Evolutionary conservation across 176 grass and related monocot genomes (phyloP).

Genomic region (Calamus simplicifolius): DNA sequence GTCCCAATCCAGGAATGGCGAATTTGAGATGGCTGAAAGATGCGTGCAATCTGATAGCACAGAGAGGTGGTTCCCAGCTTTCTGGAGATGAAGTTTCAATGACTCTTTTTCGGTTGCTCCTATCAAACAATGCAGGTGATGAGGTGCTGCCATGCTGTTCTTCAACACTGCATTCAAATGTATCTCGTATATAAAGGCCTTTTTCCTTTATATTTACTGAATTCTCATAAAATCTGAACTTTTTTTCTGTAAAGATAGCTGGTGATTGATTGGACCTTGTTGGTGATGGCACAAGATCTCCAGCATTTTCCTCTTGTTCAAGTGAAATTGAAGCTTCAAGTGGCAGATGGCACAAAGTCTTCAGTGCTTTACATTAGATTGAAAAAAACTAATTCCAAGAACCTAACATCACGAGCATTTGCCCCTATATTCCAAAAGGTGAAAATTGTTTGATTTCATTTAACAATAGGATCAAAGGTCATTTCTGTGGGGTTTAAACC

Average conservation of each 20-base stretch:
- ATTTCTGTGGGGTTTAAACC: too few species aligned
- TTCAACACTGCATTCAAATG: neutral
- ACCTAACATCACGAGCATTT: conserved; percentile 66
- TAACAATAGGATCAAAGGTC: too few species aligned
- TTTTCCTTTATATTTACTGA: conserved; percentile 1
- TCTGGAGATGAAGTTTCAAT: conserved; percentile 87
- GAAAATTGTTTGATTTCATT: neutral
- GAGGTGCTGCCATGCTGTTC: conserved; percentile 29
- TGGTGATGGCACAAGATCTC: conserved; percentile 73
- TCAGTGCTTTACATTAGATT: conserved; percentile 58
- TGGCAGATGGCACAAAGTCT: conserved; percentile 31
- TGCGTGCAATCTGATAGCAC: conserved; percentile 58
- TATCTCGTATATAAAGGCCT: neutral
- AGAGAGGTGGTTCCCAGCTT: conserved; percentile 48
- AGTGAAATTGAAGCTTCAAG: conserved; percentile 66
- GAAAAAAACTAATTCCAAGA: conserved; percentile 50
- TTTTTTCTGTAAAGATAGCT: conserved; percentile 50
- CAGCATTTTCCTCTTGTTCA: conserved; percentile 66
- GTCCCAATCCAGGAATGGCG: conserved; percentile 28
- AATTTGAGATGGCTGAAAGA: conserved; percentile 90
- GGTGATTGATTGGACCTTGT: conserved; percentile 84
- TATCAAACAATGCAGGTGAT: conserved; percentile 81
- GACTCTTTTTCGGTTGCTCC: conserved; percentile 77
- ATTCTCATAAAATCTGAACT: neutral
- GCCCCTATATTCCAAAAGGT: conserved; percentile 86